These are phyloP conservation scores for Lenwebbia sp. DNA, from an alignment of 345 rosid species.

Conservation along the genomic window DNA sequence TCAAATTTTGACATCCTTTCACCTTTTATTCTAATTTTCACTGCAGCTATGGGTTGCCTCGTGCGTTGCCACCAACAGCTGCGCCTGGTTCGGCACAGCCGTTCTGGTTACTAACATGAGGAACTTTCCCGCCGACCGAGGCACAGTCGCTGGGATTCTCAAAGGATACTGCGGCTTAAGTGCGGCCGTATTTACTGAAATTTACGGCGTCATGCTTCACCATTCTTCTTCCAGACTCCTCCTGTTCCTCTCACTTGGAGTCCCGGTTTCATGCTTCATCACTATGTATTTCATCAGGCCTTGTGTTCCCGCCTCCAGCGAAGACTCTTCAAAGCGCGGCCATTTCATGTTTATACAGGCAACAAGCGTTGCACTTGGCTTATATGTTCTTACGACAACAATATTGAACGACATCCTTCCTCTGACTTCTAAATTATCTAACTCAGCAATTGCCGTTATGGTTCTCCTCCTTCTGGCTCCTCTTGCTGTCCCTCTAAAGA, in stretches of 20 bases:
- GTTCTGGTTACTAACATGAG: constrained; percentile 66
- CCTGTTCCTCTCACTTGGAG: constrained; percentile 42
- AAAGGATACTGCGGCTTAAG: constrained; percentile 61
- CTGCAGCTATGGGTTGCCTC: constrained; percentile 58
- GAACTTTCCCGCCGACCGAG: constrained; percentile 55
- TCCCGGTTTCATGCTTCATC: constrained; percentile 43
- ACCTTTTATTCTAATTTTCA: neutral
- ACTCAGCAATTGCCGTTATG: constrained; percentile 23
- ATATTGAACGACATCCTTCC: constrained; percentile 27
- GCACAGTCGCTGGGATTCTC: constrained; percentile 56
- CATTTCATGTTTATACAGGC: constrained; percentile 47
- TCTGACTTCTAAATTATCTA: constrained; percentile 23
- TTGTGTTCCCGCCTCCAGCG: constrained; percentile 46
- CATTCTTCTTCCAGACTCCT: constrained; percentile 54
- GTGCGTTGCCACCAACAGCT: constrained; percentile 46
- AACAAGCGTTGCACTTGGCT: constrained; percentile 35
- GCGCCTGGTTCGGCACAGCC: constrained; percentile 62
- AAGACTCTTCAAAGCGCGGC: constrained; percentile 26
- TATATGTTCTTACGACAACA: constrained; percentile 37
- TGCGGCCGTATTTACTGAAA: constrained; percentile 54
- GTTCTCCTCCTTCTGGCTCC: constrained; percentile 57
- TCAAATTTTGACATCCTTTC: neutral
- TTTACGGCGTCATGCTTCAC: constrained; percentile 35
- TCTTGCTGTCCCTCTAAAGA: constrained; percentile 48
- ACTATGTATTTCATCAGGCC: constrained; percentile 50